Evolutionary conservation across 148 eudicot species (phyloP).

Genomic region (Dianthus caryophyllus): DNA sequence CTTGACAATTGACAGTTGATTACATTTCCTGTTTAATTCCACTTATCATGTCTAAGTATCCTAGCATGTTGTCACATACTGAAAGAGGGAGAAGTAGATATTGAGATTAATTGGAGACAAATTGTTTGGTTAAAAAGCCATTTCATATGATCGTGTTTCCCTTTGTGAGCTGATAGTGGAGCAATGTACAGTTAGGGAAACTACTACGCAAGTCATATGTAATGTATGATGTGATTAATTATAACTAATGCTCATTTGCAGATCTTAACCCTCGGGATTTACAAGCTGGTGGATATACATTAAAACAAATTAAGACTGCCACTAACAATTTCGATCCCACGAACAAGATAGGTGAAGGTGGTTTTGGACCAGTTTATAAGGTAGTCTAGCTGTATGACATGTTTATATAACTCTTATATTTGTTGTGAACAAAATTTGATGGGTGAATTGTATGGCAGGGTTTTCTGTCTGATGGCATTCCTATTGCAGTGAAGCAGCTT

Average conservation of each 20-base stretch:
- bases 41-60: no score
- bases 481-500: constrained; percentile 41
- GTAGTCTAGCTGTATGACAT: constrained; percentile 22
- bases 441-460: constrained; percentile 25
- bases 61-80: no score
- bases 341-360: constrained; percentile 71
- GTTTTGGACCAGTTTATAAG: constrained; percentile 75
- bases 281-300: constrained; percentile 50
- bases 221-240: not conserved
- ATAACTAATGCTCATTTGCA: constrained; percentile 19
- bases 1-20: no score
- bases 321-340: constrained; percentile 46
- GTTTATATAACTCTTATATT: not conserved
- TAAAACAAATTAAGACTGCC: constrained; percentile 59
- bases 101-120: no score
- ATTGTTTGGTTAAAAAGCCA: no score
- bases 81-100: no score
- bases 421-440: constrained; percentile 5
- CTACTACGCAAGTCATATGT: not conserved
- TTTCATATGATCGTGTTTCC: no score
- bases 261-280: constrained; percentile 42
- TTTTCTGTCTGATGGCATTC: constrained; percentile 25
- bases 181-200: no score
- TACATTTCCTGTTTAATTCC: no score
- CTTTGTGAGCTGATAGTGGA: no score